Conservation (phyloP, 2,329 filamentous ascomycete genomes). For the Cryoendolithus antarcticus region DNA sequence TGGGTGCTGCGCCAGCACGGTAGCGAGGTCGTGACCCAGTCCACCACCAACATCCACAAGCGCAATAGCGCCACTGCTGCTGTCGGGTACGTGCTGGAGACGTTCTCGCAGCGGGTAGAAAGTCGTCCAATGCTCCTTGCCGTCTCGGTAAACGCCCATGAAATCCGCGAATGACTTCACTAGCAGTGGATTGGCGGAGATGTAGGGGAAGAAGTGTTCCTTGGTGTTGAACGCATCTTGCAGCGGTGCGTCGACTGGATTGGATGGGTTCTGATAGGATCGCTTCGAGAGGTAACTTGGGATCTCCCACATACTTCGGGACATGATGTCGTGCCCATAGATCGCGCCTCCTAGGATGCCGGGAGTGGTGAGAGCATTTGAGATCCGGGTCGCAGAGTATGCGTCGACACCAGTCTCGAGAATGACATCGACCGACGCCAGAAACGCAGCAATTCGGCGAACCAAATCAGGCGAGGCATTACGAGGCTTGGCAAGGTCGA, state of each 20-base stretch:
- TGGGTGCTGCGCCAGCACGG: slow-evolving; percentile 8
- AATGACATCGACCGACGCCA: too few relatives aligned
- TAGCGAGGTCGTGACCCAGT: slow-evolving; percentile 12
- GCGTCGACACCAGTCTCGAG: too few relatives aligned
- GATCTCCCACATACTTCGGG: too few relatives aligned
- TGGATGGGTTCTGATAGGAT: slow-evolving; percentile 1
- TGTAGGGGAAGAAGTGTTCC: slow-evolving; percentile 1
- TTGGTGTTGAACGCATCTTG: slow-evolving; percentile 3
- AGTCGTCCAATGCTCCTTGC: slow-evolving; percentile 27
- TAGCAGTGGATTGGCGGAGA: slow-evolving; percentile 2
- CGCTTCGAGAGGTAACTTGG: slow-evolving; percentile 1
- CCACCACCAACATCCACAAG: slow-evolving; percentile 19
- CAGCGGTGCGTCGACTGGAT: slow-evolving; percentile 1
- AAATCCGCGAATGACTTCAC: slow-evolving; percentile 2
- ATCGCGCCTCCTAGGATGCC: too few relatives aligned
- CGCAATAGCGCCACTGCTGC: slow-evolving; percentile 5
- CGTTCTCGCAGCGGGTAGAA: slow-evolving; percentile 12
- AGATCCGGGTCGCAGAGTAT: too few relatives aligned
- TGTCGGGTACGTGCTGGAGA: slow-evolving; percentile 7
- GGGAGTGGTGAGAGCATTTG: too few relatives aligned
- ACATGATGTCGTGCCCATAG: too few relatives aligned
- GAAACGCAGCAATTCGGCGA: too few relatives aligned
- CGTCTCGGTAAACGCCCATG: slow-evolving; percentile 12
- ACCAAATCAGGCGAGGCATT: too few relatives aligned
- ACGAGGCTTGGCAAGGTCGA: too few relatives aligned